Percentiles rank a stretch among this genome's conserved stretches.
These are phyloP conservation scores for Haplosporangium gracile DNA, from an alignment of 192 early-diverging fungal species.

Conservation along the genomic window DNA sequence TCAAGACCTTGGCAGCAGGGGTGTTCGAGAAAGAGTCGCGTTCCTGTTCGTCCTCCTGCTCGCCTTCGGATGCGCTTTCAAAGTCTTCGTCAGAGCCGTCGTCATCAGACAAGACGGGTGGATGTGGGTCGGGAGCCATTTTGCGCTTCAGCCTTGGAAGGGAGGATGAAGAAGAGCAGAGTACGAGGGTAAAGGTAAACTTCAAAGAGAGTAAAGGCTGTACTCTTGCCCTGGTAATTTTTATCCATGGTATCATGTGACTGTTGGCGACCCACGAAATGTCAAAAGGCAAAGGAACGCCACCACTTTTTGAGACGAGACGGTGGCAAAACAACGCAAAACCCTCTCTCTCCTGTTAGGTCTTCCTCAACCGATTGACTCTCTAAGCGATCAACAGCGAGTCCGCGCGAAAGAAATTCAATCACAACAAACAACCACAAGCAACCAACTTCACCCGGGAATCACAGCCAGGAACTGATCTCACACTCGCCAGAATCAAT, in stretches of 20 bases:
- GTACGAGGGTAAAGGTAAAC: not conserved
- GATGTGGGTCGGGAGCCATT: conserved; percentile 5
- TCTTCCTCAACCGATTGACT: too few relatives aligned
- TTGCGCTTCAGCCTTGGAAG: not conserved
- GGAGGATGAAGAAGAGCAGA: not conserved
- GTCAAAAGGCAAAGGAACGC: not conserved
- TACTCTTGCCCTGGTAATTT: not conserved
- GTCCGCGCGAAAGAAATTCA: too few relatives aligned
- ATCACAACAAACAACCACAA: too few relatives aligned
- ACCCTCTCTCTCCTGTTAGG: too few relatives aligned
- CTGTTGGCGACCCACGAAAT: not conserved
- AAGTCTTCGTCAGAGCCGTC: conserved; percentile 25
- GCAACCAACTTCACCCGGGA: too few relatives aligned
- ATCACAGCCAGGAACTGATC: not conserved
- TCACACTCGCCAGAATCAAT: not conserved
- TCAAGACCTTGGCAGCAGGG: not conserved
- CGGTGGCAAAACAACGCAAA: too few relatives aligned
- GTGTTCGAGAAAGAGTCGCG: not conserved
- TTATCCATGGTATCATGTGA: not conserved
- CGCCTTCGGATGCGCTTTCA: conserved; percentile 48
- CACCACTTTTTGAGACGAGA: not conserved
- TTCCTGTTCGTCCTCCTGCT: conserved; percentile 14
- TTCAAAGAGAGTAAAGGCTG: not conserved
- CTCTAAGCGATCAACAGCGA: too few relatives aligned
- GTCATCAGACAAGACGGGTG: conserved; percentile 4